phyloP scores from a whole-genome alignment of 1,284 basidiomycete genomes.

The Ustilago shanxiensis region DNA sequence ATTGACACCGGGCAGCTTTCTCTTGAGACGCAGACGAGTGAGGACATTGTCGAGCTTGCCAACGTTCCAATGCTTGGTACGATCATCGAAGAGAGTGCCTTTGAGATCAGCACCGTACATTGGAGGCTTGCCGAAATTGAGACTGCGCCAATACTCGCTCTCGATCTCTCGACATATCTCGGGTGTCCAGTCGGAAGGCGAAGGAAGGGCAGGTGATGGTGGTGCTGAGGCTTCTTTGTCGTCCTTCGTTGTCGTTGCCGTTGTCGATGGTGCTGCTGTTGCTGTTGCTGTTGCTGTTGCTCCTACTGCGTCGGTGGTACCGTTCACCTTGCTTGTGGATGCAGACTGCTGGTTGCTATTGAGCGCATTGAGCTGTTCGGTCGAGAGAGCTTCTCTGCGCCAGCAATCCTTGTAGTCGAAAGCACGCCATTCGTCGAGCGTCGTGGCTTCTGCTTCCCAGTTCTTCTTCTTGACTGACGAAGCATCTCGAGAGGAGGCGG shows the following conservation, averaged over 20 bases:
- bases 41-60: slow-evolving; percentile 88
- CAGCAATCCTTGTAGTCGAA: slow-evolving; percentile 65
- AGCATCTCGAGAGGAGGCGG: slow-evolving; percentile 27
- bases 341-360: background rate
- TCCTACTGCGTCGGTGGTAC: background rate
- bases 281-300: background rate
- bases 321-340: slow-evolving; percentile 6
- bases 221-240: background rate
- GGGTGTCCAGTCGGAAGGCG: slow-evolving; percentile 55
- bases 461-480: slow-evolving; percentile 55
- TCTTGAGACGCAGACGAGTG: slow-evolving; percentile 80
- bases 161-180: slow-evolving; percentile 84
- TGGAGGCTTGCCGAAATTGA: slow-evolving; percentile 87
- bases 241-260: too few species aligned
- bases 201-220: slow-evolving; percentile 11
- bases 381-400: slow-evolving; percentile 60
- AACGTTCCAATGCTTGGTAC: slow-evolving; percentile 90
- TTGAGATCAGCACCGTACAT: slow-evolving; percentile 97
- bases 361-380: slow-evolving; percentile 27
- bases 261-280: background rate
- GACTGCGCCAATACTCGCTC: slow-evolving; percentile 90
- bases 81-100: slow-evolving; percentile 86
- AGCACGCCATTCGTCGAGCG: slow-evolving; percentile 57
- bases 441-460: slow-evolving; percentile 56
- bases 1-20: slow-evolving; percentile 88